Evolutionary conservation across 345 rosid species (phyloP), one percentile per base, ranked within the genome.

Genomic region (Durio zibethinus): DNA sequence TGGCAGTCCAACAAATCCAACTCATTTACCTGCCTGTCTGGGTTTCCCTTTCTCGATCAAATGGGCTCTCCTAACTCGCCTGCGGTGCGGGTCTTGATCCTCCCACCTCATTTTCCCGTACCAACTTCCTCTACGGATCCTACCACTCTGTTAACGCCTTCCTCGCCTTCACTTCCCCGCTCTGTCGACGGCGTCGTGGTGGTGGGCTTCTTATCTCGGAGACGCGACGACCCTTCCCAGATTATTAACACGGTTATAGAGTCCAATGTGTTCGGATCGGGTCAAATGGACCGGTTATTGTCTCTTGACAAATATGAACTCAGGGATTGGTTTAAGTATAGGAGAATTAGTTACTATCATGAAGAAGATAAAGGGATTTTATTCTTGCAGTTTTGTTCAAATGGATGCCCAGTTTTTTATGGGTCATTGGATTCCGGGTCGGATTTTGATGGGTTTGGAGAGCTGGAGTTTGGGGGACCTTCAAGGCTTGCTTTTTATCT

Each of bases 401-500:
- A 85, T 25, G 78, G 83, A 29, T 91, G 91, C 78, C 92, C 94
- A 7, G 84, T 77, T 33, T 72, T 80, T 69, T 69, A 40, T 14
- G 82, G 80, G 53, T 76, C 77, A 11, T 72, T 81, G 50, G 76
- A 38, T 82, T 56, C 82, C 4, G 84, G 43, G 54, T 68, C 83
- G 66, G 89, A 82, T 61, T 83, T 90, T 62, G 90, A 88, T 72
- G 77, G 89, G 43, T 77, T 65, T 86, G 77, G 94, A 90, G 75
- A 89, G 80, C 84, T 78, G 31, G 93, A 93, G 85, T 89, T 88
- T 54, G 93, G 93, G 93, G 64, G 92, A 93, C 80, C 92, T 93
- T 73, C 93, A 90, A 83, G 97, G 97, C 18, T 78, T 91, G 92
- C 91, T 93, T 50, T 90, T 93, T 78, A 91, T 93, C 93, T 93